Evolutionary conservation across 345 rosid genomes (phyloP), one percentile per base, ranked within the genome.

Genomic region (Barbarea vulgaris): DNA sequence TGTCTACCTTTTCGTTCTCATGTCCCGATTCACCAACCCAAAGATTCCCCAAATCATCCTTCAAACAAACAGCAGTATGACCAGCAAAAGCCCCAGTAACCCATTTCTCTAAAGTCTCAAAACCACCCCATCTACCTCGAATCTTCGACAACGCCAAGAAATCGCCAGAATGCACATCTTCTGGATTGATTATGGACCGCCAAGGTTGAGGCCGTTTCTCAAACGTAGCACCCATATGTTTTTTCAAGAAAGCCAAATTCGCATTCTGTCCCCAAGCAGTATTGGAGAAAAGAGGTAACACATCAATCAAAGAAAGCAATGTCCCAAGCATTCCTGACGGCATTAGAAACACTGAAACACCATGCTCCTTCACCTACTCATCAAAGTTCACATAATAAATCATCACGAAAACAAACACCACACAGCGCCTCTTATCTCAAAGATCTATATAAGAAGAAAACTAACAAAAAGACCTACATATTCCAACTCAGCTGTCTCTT

Each of bases 11-110:
- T 63, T 95, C 98, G 80, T 95, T 95, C 87, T 92, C 98, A 30
- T 95, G 99, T 36, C 98, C 99, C 0, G 99, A 95, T 87, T 95
- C 99, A 74, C 96, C 99, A 84, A 95, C 99, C 99, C 99, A 95
- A 55, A 95, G 93, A 72, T 90, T 89, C 63, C 97, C 98, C 71
- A 73, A 65, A 62, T 87, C 90, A 85, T 95, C 99, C 81, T 90
- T 90, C 85, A 95, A 81, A 85, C 99, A 95, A 78, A 95, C 99
- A 19, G 99, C 93, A 11, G 99, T 92, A 44, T 95, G 99, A 79
- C 99, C 99, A 77, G 99, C 98, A 80, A 90, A 95, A 62, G 99
- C 97, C 18, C 99, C 99, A 11, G 97, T 95, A 46, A 95, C 97
- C 99, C 99, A 95, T 80, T 95, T 95, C 81, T 95, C 99, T 74